Evolutionary conservation across 495 filamentous ascomycete genomes (phyloP).

Genomic region (Apodospora peruviana): DNA sequence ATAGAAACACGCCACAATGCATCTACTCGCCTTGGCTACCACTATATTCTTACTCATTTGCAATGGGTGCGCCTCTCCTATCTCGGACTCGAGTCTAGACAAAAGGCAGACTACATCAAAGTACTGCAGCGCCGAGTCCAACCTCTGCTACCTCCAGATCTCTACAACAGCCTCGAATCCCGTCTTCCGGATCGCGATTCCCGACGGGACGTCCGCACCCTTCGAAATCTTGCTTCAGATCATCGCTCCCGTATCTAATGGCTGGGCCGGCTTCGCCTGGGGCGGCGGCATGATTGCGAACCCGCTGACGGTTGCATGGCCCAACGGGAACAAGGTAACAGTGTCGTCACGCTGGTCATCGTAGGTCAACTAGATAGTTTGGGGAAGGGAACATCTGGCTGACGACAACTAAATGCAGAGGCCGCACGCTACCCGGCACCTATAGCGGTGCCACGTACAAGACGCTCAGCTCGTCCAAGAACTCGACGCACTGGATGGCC

Average conservation of each 20-base stretch:
- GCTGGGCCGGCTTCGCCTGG: slow-evolving; percentile 43
- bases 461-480: slow-evolving; percentile 31
- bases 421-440: slow-evolving; percentile 21
- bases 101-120: slow-evolving; percentile 10
- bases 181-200: slow-evolving; percentile 37
- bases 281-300: slow-evolving; percentile 43
- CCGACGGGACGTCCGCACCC: slow-evolving; percentile 22
- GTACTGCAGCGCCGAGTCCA: slow-evolving; percentile 11
- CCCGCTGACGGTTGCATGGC: slow-evolving; percentile 41
- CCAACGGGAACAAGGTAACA: slow-evolving; percentile 34
- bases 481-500: slow-evolving; percentile 44
- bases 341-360: slow-evolving; percentile 36
- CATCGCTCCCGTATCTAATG: slow-evolving; percentile 29
- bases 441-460: slow-evolving; percentile 37
- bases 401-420: too few relatives aligned
- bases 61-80: neutral
- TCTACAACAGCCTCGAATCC: slow-evolving; percentile 5
- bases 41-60: neutral
- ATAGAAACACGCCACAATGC: neutral
- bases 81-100: neutral
- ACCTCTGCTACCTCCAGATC: slow-evolving; percentile 17
- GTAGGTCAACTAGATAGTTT: slow-evolving; percentile 22
- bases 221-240: slow-evolving; percentile 43
- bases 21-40: neutral
- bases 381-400: too few relatives aligned